Evolutionary conservation across 257 asterid species (phyloP).

Genomic region (Mitragyna speciosa): DNA sequence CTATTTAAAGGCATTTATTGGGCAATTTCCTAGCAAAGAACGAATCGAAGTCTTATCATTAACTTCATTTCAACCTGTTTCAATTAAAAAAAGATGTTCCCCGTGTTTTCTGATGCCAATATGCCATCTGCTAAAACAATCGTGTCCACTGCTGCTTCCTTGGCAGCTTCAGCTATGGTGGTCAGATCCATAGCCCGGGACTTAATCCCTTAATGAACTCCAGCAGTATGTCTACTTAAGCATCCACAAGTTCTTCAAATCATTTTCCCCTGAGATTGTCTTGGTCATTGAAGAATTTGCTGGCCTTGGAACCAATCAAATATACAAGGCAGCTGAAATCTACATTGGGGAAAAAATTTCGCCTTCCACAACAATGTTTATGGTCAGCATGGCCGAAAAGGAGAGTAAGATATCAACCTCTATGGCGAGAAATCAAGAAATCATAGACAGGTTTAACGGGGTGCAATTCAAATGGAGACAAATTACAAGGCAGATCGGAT

Average conservation of each 20-base stretch:
- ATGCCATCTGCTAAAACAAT: slow-evolving; percentile 42
- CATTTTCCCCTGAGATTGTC: slow-evolving; percentile 36
- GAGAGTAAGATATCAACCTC: slow-evolving; percentile 40
- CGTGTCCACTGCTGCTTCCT: slow-evolving; percentile 43
- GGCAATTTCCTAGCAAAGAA: too few relatives aligned
- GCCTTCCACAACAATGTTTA: slow-evolving; percentile 25
- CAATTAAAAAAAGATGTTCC: slow-evolving; percentile 17
- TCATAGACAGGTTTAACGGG: slow-evolving; percentile 37
- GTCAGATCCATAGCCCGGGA: slow-evolving; percentile 43
- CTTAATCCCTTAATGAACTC: slow-evolving; percentile 39
- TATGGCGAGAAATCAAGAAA: slow-evolving; percentile 33
- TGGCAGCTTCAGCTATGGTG: slow-evolving; percentile 56
- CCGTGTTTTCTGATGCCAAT: slow-evolving; percentile 30
- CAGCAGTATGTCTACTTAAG: slow-evolving; percentile 26
- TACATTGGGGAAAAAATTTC: slow-evolving; percentile 42
- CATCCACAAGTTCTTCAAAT: slow-evolving; percentile 26
- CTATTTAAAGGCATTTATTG: too few relatives aligned
- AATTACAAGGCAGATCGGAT: slow-evolving; percentile 26
- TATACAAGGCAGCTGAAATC: slow-evolving; percentile 41
- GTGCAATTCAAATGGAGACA: slow-evolving; percentile 41
- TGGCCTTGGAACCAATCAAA: slow-evolving; percentile 42
- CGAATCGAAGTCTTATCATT: too few relatives aligned
- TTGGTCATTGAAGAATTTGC: slow-evolving; percentile 39
- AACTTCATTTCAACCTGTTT: not conserved
- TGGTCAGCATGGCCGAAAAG: slow-evolving; percentile 40